Percentiles rank a stretch among this genome's conserved stretches.
Evolutionary conservation across 306 rosid species (phyloP).

Genomic region (Pachyrhizus erosus): DNA sequence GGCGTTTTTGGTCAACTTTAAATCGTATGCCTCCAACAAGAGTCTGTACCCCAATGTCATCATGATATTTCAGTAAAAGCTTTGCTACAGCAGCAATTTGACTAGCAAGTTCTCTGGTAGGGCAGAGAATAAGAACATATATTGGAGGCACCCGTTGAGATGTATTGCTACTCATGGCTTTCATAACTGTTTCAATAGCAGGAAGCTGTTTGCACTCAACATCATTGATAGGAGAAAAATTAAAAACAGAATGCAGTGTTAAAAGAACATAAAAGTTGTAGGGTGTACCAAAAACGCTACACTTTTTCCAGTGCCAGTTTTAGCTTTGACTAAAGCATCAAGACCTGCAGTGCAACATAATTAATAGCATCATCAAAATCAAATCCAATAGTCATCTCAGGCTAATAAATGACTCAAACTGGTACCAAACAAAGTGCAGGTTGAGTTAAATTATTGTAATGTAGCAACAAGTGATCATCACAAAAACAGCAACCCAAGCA

Average conservation of each 20-base stretch:
- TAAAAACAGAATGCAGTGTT: slow-evolving; percentile 34
- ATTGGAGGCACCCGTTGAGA: slow-evolving; percentile 72
- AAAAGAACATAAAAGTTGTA: slow-evolving; percentile 31
- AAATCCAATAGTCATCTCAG: slow-evolving; percentile 18
- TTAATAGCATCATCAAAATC: slow-evolving; percentile 17
- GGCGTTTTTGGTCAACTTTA: slow-evolving; percentile 84
- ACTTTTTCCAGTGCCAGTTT: slow-evolving; percentile 93
- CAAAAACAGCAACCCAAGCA: not conserved
- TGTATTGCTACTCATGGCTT: slow-evolving; percentile 59
- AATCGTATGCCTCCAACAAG: slow-evolving; percentile 90
- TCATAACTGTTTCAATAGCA: slow-evolving; percentile 98
- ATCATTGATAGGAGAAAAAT: slow-evolving; percentile 21
- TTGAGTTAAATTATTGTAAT: not conserved
- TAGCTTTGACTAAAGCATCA: slow-evolving; percentile 91
- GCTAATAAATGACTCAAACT: slow-evolving; percentile 31
- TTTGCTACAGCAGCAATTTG: slow-evolving; percentile 89
- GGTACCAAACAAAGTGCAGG: not conserved
- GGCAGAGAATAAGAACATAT: slow-evolving; percentile 85
- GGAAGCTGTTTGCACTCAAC: slow-evolving; percentile 92
- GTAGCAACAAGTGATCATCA: not conserved
- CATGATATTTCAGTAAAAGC: slow-evolving; percentile 78
- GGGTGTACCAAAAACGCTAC: slow-evolving; percentile 86
- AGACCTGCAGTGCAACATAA: slow-evolving; percentile 61
- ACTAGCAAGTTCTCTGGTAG: slow-evolving; percentile 95
- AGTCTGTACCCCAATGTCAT: slow-evolving; percentile 83